Evolutionary conservation across 2,329 filamentous ascomycete species (phyloP).

Genomic region (Cladosporium sp.): DNA sequence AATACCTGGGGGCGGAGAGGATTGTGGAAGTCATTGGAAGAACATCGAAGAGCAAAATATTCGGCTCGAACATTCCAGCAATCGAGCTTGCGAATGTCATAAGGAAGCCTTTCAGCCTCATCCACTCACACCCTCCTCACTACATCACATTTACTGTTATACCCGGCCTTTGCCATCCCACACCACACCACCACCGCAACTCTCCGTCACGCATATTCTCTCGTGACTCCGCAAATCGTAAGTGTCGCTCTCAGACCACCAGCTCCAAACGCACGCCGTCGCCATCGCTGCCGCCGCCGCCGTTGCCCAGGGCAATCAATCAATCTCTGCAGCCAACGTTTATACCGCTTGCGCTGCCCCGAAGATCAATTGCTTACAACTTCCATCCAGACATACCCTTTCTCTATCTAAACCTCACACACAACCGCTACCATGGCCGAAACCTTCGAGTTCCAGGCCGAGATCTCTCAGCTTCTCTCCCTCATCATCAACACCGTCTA

Average conservation of each 20-base stretch:
- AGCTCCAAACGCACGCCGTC: background rate
- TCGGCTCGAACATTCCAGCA: background rate
- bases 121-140: slow-evolving; percentile 2
- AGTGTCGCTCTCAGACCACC: slow-evolving; percentile 1
- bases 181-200: slow-evolving; percentile 2
- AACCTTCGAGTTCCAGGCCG: slow-evolving; percentile 99
- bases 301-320: slow-evolving; percentile 19
- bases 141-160: slow-evolving; percentile 15
- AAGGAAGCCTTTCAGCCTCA: slow-evolving; percentile 17
- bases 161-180: slow-evolving; percentile 20
- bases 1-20: background rate
- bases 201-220: slow-evolving; percentile 10
- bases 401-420: slow-evolving; percentile 16
- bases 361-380: slow-evolving; percentile 11
- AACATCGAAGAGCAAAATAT: background rate
- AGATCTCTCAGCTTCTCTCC: slow-evolving; percentile 99
- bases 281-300: background rate
- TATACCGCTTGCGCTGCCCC: background rate
- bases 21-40: background rate
- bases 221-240: slow-evolving; percentile 20
- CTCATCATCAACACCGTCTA: slow-evolving; percentile 99
- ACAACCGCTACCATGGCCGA: slow-evolving; percentile 72
- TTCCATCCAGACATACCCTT: slow-evolving; percentile 14
- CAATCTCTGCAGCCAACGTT: slow-evolving; percentile 11
- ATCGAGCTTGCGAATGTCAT: slow-evolving; percentile 2